A percentile compares a stretch with the other conserved stretches of the same genome.
phyloP scores from a whole-genome alignment of 192 early-diverging fungal species.

The Dimargaris xerosporica region DNA sequence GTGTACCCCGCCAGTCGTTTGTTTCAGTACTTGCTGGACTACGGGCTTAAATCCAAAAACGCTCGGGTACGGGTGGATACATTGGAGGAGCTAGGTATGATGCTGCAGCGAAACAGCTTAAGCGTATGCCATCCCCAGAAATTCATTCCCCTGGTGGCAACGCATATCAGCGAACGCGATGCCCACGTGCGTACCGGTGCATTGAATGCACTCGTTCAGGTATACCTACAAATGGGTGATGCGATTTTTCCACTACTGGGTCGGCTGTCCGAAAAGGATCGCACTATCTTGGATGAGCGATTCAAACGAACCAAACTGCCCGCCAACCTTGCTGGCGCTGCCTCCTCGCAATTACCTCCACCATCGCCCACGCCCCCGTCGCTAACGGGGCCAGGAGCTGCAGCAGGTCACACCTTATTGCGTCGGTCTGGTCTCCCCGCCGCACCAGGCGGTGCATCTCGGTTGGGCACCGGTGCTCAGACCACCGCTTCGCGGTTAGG shows the following conservation, averaged over 20 bases:
- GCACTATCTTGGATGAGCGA: conserved; percentile 61
- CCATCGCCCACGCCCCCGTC: conserved; percentile 11
- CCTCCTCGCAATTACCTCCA: too few species aligned
- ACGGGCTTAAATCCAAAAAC: conserved; percentile 60
- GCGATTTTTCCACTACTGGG: conserved; percentile 56
- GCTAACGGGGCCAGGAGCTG: conserved; percentile 11
- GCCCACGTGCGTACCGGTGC: conserved; percentile 67
- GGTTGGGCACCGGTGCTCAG: not conserved
- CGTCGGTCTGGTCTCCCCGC: not conserved
- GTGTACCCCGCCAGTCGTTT: conserved; percentile 69
- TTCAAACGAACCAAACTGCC: conserved; percentile 37
- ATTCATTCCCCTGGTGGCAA: conserved; percentile 50
- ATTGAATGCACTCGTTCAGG: conserved; percentile 51
- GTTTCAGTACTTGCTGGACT: conserved; percentile 50
- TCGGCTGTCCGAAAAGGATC: conserved; percentile 63
- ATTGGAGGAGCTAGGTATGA: conserved; percentile 55
- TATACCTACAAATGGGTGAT: conserved; percentile 60
- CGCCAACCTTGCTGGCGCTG: conserved; percentile 17
- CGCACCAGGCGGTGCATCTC: conserved; percentile 10
- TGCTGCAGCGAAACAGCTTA: conserved; percentile 58
- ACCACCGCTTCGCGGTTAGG: conserved; percentile 20
- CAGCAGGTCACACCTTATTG: conserved; percentile 11
- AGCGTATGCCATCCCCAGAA: conserved; percentile 49
- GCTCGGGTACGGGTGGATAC: conserved; percentile 65
- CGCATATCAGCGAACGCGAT: conserved; percentile 66